Evolutionary conservation across 2,329 filamentous ascomycete genomes (phyloP).

Genomic region (Grosmannia serpens): DNA sequence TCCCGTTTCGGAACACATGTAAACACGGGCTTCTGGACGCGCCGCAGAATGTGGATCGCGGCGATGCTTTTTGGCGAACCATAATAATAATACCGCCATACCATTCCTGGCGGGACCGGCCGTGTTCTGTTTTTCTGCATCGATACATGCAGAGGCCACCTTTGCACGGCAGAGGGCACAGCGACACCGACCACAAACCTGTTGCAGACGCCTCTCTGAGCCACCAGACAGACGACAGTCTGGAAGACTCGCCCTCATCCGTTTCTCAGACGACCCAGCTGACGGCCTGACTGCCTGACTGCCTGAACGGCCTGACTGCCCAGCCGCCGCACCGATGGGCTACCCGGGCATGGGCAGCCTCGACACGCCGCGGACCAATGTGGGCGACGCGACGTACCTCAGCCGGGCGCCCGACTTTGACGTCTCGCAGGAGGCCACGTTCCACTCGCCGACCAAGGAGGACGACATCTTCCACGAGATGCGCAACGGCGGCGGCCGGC

Average conservation of each 20-base stretch:
- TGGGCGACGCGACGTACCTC: conserved; percentile 75
- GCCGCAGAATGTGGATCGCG: neutral
- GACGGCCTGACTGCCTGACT: too few relatives aligned
- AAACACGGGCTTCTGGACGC: conserved; percentile 13
- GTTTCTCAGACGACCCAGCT: too few relatives aligned
- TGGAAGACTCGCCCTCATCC: too few relatives aligned
- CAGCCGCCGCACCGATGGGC: conserved; percentile 40
- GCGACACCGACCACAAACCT: neutral
- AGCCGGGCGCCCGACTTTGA: conserved; percentile 62
- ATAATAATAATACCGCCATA: neutral
- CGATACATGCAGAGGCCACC: neutral
- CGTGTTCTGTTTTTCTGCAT: neutral
- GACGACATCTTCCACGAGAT: conserved; percentile 67
- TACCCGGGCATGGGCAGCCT: conserved; percentile 53
- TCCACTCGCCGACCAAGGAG: conserved; percentile 67
- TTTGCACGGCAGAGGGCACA: neutral
- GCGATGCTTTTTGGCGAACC: neutral
- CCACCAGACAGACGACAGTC: neutral
- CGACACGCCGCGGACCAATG: conserved; percentile 77
- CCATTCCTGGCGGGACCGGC: neutral
- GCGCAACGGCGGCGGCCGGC: conserved; percentile 49
- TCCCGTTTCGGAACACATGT: conserved; percentile 10
- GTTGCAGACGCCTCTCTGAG: neutral
- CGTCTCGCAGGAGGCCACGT: conserved; percentile 78
- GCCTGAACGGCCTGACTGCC: neutral